Evolutionary conservation across 768 basidiomycete genomes (phyloP), one percentile per base, ranked within the genome.

Genomic region (Mycena galericulata): DNA sequence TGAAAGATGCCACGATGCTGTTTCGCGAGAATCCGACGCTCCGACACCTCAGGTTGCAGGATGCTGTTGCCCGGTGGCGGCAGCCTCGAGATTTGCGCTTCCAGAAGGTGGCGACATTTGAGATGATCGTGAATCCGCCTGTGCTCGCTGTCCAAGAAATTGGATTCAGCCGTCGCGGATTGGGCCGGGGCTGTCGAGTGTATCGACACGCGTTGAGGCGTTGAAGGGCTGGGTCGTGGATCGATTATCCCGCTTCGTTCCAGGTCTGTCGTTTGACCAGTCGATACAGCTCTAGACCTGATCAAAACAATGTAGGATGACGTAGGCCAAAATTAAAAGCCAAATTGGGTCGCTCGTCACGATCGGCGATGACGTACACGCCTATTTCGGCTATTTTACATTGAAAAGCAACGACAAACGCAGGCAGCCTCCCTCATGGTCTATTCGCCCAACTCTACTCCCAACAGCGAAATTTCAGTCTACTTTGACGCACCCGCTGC

Each of bases 401-500:
- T n/a, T n/a, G n/a, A n/a, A n/a, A n/a, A n/a, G n/a, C n/a, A n/a
- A n/a, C n/a, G n/a, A n/a, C n/a, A n/a, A n/a, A n/a, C n/a, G n/a
- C 14, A 15, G 15, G 3, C 4, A 50, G 46, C 34, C 22, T 12
- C 38, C 32, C 9, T 24, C 53, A 69, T 68, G 65, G n/a, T n/a
- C n/a, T n/a, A n/a, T n/a, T n/a, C n/a, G n/a, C n/a, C n/a, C n/a
- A 51, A 51, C 40, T 27, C 72, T 26, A 69, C 76, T 40, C 75
- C 74, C 58, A 54, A 78, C 62, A 85, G 83, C 74, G 78, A 77
- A 53, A 74, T 74, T 30, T 80, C 78, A 53, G 47, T 72, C 14
- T 87, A 86, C 74, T 86, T 85, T 69, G 86, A 87, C n/a, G n/a
- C n/a, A n/a, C n/a, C n/a, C n/a, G n/a, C n/a, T n/a, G n/a, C n/a